phyloP scores from a whole-genome alignment of 106 monocot genomes.

The Dioscorea dumetorum region DNA sequence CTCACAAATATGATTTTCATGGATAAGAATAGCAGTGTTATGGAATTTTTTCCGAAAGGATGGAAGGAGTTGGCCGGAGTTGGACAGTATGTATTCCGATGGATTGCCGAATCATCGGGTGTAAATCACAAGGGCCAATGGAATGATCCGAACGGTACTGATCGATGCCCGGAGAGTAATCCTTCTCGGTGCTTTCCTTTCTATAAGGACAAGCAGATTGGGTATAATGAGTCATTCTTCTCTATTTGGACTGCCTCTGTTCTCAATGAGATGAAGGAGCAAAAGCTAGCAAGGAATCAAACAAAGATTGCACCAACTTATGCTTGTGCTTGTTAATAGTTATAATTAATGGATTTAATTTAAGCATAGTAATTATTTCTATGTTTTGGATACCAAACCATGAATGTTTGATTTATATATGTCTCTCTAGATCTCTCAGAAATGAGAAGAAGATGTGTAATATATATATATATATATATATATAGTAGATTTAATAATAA shows the following conservation, averaged over 20 bases:
- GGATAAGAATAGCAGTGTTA: constrained; percentile 72
- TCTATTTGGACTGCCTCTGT: constrained; percentile 41
- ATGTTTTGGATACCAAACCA: no score
- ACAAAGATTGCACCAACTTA: no score
- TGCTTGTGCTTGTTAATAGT: no score
- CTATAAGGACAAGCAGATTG: constrained; percentile 49
- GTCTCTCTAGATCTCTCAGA: no score
- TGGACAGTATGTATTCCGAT: constrained; percentile 63
- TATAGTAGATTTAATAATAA: no score
- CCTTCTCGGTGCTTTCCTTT: constrained; percentile 30
- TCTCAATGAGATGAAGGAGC: constrained; percentile 27
- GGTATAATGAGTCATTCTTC: constrained; percentile 54
- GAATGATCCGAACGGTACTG: constrained; percentile 44
- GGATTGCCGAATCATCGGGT: constrained; percentile 51
- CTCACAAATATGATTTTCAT: constrained; percentile 77
- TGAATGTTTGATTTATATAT: no score
- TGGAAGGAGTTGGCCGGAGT: constrained; percentile 60
- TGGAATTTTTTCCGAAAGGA: constrained; percentile 86
- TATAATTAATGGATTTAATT: no score
- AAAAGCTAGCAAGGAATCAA: constrained; percentile 12
- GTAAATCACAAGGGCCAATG: constrained; percentile 52
- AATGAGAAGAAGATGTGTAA: no score
- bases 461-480: no score
- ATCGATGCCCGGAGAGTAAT: constrained; percentile 24
- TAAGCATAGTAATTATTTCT: no score